These are phyloP conservation scores for Hypoxylon intermedium DNA, from an alignment of 495 filamentous ascomycete species.

Conservation along the genomic window DNA sequence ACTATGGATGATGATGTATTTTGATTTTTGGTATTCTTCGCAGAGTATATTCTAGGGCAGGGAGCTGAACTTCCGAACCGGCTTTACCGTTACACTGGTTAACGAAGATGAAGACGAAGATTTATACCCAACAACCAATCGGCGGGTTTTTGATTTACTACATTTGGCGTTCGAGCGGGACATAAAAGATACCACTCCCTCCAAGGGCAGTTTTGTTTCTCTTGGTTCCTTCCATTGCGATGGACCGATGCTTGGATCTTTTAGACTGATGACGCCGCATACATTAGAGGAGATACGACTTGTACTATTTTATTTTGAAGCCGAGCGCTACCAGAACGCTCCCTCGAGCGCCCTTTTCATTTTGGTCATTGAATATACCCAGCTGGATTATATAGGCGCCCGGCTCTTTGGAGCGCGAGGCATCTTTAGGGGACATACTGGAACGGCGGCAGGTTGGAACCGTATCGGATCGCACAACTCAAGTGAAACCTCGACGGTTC, in stretches of 20 bases:
- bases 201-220: constrained; percentile 26
- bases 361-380: constrained; percentile 34
- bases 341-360: constrained; percentile 3
- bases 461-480: constrained; percentile 14
- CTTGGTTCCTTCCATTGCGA: constrained; percentile 22
- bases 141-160: constrained; percentile 37
- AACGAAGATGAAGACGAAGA: constrained; percentile 39
- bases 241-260: constrained; percentile 26
- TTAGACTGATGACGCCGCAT: constrained; percentile 38
- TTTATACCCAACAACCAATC: constrained; percentile 35
- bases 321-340: constrained; percentile 19
- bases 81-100: constrained; percentile 19
- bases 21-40: constrained; percentile 19
- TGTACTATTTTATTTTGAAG: constrained; percentile 23
- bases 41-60: constrained; percentile 19
- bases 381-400: constrained; percentile 26
- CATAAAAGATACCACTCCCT: constrained; percentile 37
- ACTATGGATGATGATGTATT: constrained; percentile 4
- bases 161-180: constrained; percentile 37
- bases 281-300: constrained; percentile 30
- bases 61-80: constrained; percentile 11
- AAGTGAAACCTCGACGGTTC: constrained; percentile 15
- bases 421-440: constrained; percentile 21
- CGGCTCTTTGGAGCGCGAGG: constrained; percentile 13
- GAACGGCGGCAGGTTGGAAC: constrained; percentile 13